Base-by-base conservation (phyloP, 2,329 filamentous ascomycete species). In the Aaosphaeria pasadenensis region DNA sequence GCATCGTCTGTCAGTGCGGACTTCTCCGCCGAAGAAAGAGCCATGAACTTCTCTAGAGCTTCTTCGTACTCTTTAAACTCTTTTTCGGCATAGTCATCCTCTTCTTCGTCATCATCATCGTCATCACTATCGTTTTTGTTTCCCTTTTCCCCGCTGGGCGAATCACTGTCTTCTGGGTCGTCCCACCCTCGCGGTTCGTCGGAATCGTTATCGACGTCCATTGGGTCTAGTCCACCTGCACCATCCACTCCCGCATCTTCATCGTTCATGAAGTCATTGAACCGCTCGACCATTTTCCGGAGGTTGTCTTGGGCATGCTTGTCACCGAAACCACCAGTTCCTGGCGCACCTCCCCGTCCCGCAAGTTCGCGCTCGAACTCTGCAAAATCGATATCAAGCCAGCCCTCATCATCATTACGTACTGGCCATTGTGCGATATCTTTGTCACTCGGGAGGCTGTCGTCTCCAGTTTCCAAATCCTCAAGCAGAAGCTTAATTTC, bases 251-350 rank as follows among this genome's bases (percentile, higher is more conserved):
- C 91, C 1, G 91, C 90, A 41, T 80, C 81, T 7, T 95, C 88
- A 58, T 97, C 89, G 47, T 95, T 89, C 41, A 99, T 71, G 59
- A 99, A 97, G 9, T 87, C 78, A 63, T 96, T 91, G 62, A 99
- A 97, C n/a, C 90, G 83, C 42, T 88, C 87, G 0, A 99, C 94
- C 66, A 97, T 96, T 63, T 92, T 92, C 46, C 87, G 85, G 24
- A 99, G 75, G 64, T 96, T 87, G 4, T 84, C 83, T 61, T 91
- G 85, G 0, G 85, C 82, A 28, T 76, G 77, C 4, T 80, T 74
- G 63, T 91, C 84, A 1, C 86, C 87, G 62, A 89, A 77, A 0
- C 69, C 71, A 4, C 55, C 51, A 4, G 52, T 51, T 30, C 30
- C 48, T 24, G 17, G 17, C 9, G 33, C 33, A 36, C 33, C 33